A percentile compares a stretch with the other conserved stretches of the same genome.
phyloP scores from a whole-genome alignment of 495 filamentous ascomycete species.

The Saxophila tyrrhenica region DNA sequence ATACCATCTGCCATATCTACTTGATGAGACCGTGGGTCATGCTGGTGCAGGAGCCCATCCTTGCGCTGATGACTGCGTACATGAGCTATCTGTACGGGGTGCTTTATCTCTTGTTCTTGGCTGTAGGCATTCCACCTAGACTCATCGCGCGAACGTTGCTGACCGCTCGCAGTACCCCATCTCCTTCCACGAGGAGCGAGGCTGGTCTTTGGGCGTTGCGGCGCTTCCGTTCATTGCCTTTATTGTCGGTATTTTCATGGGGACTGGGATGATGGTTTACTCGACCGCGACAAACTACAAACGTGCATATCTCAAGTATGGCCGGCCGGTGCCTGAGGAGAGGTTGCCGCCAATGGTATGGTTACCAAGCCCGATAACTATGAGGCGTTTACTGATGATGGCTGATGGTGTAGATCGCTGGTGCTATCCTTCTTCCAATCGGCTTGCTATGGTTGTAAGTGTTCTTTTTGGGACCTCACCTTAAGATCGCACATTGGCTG shows the following conservation, averaged over 20 bases:
- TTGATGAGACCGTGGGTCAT: constrained; percentile 26
- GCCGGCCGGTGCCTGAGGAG: constrained; percentile 24
- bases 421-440: neutral
- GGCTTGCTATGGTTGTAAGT: neutral
- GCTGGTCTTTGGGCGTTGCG: constrained; percentile 24
- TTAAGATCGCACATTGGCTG: neutral
- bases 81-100: constrained; percentile 31
- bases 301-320: constrained; percentile 14
- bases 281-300: constrained; percentile 16
- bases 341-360: constrained; percentile 28
- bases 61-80: constrained; percentile 38
- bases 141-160: neutral
- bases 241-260: constrained; percentile 9
- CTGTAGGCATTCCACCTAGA: neutral
- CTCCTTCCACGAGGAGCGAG: constrained; percentile 24
- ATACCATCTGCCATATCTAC: constrained; percentile 2
- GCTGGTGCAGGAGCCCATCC: constrained; percentile 48
- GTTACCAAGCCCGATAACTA: too few species aligned
- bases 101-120: neutral
- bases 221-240: constrained; percentile 24
- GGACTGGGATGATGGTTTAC: constrained; percentile 11
- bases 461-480: neutral
- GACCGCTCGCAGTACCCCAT: constrained; percentile 21
- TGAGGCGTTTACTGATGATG: neutral
- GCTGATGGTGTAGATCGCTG: neutral